These are phyloP conservation scores for Rhynchosporium agropyri DNA, from an alignment of 2,329 filamentous ascomycete genomes.

Conservation along the genomic window DNA sequence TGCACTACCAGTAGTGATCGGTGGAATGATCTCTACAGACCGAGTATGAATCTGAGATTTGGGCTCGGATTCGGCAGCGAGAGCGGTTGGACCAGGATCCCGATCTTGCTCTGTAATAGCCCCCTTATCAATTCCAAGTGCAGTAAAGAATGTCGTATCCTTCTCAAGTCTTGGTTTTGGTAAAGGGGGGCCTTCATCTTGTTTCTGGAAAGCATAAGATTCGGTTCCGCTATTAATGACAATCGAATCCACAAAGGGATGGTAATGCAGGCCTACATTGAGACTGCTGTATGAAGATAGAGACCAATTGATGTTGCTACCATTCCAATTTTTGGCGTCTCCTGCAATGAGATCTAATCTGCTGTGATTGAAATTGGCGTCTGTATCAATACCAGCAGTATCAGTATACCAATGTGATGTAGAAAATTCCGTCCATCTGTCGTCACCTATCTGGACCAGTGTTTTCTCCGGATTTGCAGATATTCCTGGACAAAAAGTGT, in stretches of 20 bases:
- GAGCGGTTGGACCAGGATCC: too few species aligned
- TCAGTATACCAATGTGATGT: conserved; percentile 31
- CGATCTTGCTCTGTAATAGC: neutral
- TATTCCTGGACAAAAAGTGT: conserved; percentile 19
- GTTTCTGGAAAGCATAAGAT: conserved; percentile 8
- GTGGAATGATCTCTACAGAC: too few species aligned
- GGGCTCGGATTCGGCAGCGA: too few species aligned
- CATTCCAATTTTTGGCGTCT: conserved; percentile 16
- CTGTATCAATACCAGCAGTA: conserved; percentile 24
- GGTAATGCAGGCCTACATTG: conserved; percentile 21
- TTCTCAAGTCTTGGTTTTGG: neutral
- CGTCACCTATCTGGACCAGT: conserved; percentile 19
- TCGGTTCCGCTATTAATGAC: conserved; percentile 11
- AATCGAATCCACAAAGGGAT: conserved; percentile 5
- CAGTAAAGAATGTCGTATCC: neutral
- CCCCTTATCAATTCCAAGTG: neutral
- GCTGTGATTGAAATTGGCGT: conserved; percentile 23
- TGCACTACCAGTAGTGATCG: too few species aligned
- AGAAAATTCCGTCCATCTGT: conserved; percentile 30
- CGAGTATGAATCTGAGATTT: too few species aligned
- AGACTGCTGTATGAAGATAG: conserved; percentile 22
- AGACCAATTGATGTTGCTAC: conserved; percentile 20
- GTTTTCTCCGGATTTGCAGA: conserved; percentile 10
- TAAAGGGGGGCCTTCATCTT: neutral
- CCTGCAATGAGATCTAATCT: conserved; percentile 30